Conservation (phyloP, 169 alveolate species). For the Plasmodium billcollinsi region DNA sequence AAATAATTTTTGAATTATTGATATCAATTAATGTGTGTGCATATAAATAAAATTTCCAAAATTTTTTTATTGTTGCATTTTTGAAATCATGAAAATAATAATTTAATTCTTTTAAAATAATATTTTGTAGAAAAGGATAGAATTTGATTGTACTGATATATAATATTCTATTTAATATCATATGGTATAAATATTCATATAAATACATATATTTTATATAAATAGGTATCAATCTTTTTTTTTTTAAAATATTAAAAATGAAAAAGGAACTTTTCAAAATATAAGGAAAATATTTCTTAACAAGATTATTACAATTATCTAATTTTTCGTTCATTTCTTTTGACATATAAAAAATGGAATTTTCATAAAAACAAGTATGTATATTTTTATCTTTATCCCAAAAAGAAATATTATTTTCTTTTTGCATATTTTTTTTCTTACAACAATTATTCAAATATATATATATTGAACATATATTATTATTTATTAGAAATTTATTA, state of each 20-base stretch:
- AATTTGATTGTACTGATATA: slow-evolving; percentile 55
- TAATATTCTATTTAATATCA: slow-evolving; percentile 59
- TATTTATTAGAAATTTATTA: slow-evolving; percentile 30
- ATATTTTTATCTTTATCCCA: not conserved
- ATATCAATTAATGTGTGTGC: slow-evolving; percentile 64
- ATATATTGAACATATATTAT: slow-evolving; percentile 25
- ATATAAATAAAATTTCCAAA: slow-evolving; percentile 68
- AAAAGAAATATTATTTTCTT: not conserved
- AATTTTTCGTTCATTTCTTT: slow-evolving; percentile 19
- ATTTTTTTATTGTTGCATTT: slow-evolving; percentile 31
- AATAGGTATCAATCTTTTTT: slow-evolving; percentile 34
- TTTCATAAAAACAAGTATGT: not conserved
- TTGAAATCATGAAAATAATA: slow-evolving; percentile 53
- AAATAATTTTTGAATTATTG: slow-evolving; percentile 33
- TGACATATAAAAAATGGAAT: slow-evolving; percentile 21
- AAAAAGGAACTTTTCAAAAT: slow-evolving; percentile 31
- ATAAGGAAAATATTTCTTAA: slow-evolving; percentile 45
- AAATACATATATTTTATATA: slow-evolving; percentile 66
- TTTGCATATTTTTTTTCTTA: not conserved
- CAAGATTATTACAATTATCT: slow-evolving; percentile 4
- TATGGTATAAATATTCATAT: slow-evolving; percentile 60
- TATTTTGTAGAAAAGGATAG: slow-evolving; percentile 63
- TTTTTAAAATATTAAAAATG: slow-evolving; percentile 25
- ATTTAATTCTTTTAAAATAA: slow-evolving; percentile 60
- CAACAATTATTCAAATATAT: slow-evolving; percentile 20